phyloP scores from a whole-genome alignment of 2,329 filamentous ascomycete species.

The Aureobasidium sp. region DNA sequence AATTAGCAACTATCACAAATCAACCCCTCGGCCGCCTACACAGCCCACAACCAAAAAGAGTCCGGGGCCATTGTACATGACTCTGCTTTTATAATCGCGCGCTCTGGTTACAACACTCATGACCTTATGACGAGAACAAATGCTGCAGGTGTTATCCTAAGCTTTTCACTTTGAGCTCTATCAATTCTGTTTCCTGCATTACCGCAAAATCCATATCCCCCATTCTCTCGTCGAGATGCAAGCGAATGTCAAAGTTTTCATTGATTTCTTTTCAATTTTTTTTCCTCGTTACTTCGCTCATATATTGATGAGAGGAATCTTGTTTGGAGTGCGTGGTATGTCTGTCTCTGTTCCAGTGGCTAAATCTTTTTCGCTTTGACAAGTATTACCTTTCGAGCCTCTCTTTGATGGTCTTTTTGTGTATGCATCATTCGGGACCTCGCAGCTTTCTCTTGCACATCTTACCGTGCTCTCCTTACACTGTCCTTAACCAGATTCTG shows the following conservation, averaged over 20 bases:
- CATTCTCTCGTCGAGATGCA: neutral
- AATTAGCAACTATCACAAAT: constrained; percentile 5
- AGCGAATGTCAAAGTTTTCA: constrained; percentile 5
- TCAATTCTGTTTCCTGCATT: constrained; percentile 9
- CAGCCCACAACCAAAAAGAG: neutral
- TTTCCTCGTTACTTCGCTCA: neutral
- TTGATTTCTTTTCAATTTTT: neutral
- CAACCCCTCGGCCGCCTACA: neutral
- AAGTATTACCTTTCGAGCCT: neutral
- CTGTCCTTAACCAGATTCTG: neutral
- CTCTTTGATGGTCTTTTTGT: neutral
- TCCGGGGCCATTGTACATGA: constrained; percentile 6
- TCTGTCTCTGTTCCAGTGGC: neutral
- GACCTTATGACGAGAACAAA: constrained; percentile 14
- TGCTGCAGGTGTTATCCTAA: neutral
- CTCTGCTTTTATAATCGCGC: neutral
- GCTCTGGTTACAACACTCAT: constrained; percentile 8
- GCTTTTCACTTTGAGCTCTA: neutral
- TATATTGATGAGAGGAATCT: neutral
- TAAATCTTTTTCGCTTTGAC: neutral
- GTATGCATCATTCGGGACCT: neutral
- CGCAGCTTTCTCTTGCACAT: neutral
- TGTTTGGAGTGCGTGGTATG: neutral
- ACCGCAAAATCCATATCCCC: neutral
- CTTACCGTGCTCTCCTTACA: neutral